Evolutionary conservation across 2,329 filamentous ascomycete species (phyloP).

Genomic region (Fusarium burgessii): DNA sequence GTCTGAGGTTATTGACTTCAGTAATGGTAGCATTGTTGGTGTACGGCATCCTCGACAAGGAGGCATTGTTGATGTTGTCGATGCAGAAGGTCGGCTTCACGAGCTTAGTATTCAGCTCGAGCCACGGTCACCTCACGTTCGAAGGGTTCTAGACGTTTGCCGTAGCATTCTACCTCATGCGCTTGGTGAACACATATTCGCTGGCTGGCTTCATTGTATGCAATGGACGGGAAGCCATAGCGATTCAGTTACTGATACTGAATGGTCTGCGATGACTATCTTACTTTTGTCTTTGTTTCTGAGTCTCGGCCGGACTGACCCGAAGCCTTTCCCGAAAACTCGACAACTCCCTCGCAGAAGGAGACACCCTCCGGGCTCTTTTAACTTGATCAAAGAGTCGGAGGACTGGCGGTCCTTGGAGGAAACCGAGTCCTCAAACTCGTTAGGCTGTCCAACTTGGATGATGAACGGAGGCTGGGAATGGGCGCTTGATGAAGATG

Average conservation of each 20-base stretch:
- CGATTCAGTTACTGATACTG: conserved; percentile 62
- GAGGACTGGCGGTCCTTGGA: conserved; percentile 64
- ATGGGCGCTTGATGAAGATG: conserved; percentile 74
- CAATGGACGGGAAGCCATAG: conserved; percentile 72
- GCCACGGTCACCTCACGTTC: conserved; percentile 72
- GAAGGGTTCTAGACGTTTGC: conserved; percentile 70
- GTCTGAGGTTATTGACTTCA: conserved; percentile 59
- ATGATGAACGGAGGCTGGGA: conserved; percentile 75
- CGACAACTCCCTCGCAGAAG: conserved; percentile 49
- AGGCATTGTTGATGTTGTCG: conserved; percentile 75
- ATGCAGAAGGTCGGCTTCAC: conserved; percentile 71
- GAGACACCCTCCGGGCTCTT: conserved; percentile 52
- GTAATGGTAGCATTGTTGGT: conserved; percentile 61
- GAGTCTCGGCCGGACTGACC: conserved; percentile 62
- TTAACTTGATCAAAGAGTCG: conserved; percentile 52
- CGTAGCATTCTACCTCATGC: conserved; percentile 72
- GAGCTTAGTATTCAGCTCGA: conserved; percentile 76
- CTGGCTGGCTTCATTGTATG: conserved; percentile 80
- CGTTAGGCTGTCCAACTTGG: conserved; percentile 66
- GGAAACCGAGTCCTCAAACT: conserved; percentile 59
- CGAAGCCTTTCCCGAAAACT: conserved; percentile 41
- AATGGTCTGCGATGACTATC: conserved; percentile 78
- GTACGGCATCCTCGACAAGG: conserved; percentile 69
- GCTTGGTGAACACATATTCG: conserved; percentile 70
- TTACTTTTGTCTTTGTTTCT: conserved; percentile 74